Conservation (phyloP, 768 basidiomycete species). For the Suillus subalutaceus region DNA sequence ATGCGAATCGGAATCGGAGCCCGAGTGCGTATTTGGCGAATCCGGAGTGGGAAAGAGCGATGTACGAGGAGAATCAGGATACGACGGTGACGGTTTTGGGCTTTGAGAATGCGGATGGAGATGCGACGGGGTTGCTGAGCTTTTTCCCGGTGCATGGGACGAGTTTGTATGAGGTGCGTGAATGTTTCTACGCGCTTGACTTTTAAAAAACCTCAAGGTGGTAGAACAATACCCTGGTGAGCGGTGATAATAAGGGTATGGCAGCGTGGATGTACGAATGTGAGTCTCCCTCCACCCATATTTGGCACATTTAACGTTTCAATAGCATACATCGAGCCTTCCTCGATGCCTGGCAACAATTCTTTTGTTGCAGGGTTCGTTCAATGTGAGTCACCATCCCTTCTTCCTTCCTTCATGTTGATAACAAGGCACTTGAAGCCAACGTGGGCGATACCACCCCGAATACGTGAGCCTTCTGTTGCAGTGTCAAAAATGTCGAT, state of each 20-base stretch:
- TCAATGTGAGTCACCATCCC: constrained; percentile 54
- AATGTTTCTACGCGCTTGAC: neutral
- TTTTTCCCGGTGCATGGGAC: constrained; percentile 84
- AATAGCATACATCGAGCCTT: constrained; percentile 64
- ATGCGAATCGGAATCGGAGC: constrained; percentile 74
- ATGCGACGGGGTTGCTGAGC: constrained; percentile 66
- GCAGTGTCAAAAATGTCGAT: neutral
- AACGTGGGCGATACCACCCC: constrained; percentile 82
- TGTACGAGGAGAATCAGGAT: constrained; percentile 73
- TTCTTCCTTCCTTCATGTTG: constrained; percentile 11
- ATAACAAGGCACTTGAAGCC: constrained; percentile 43
- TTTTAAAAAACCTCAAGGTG: neutral
- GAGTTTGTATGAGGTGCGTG: constrained; percentile 67
- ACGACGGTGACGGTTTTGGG: constrained; percentile 71
- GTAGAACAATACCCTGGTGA: constrained; percentile 83
- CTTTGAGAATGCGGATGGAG: constrained; percentile 62
- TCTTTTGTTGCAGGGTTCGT: constrained; percentile 77
- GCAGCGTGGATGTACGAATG: constrained; percentile 80
- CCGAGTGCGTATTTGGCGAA: constrained; percentile 80
- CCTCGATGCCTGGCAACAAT: constrained; percentile 65
- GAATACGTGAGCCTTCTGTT: constrained; percentile 60
- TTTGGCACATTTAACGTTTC: neutral
- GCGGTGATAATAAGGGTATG: constrained; percentile 86
- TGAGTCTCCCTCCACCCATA: constrained; percentile 30
- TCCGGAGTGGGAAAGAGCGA: constrained; percentile 66